Base-by-base conservation (phyloP, 1,284 basidiomycete species). In the Ustilago loliicola region DNA sequence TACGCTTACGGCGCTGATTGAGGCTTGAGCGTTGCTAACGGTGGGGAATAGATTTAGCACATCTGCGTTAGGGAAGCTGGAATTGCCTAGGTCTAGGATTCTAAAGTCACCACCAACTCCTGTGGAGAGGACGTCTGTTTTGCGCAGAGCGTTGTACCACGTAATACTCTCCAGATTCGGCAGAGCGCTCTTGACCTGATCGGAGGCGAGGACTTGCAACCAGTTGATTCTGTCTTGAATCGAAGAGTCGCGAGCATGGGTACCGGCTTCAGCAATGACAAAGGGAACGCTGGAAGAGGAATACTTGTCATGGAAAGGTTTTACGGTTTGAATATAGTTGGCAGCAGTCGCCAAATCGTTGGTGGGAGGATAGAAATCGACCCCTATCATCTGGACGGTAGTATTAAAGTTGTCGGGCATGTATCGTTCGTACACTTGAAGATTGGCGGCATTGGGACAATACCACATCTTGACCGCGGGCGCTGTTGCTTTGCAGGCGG, bases 231-330 rank as follows among this genome's bases (percentile, higher is more conserved):
- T 78, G 5, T 80, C 72, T 8, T 65, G 45, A 32, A 79, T 52
- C 10, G n/a, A 45, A 4, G 72, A 57, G 32, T 55, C 64, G 5
- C 51, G 45, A 2, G 72, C 68, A 42, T 80, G 75, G 1, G 63
- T 67, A 4, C 75, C 87, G 19, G 85, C 86, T 71, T 87, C 87
- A 17, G 85, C 87, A 38, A 87, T 86, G n/a, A 85, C 86, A 51
- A 87, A 87, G 51, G 81, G 83, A 58, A 77, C 42, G 17, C 47
- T 45, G 21, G 38, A 27, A 7, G 66, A 67, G 1, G 72, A 73
- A 61, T 80, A 87, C 56, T 80, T 80, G 72, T 87, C 87, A 70
- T 87, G 87, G 79, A 87, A 86, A 10, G 71, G 58, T 60, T 87
- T 82, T 79, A 87, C 83, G 15, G 73, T 74, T 54, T 76, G 61